Evolutionary conservation across 2,329 filamentous ascomycete genomes (phyloP).

Genomic region (Didymella exigua): DNA sequence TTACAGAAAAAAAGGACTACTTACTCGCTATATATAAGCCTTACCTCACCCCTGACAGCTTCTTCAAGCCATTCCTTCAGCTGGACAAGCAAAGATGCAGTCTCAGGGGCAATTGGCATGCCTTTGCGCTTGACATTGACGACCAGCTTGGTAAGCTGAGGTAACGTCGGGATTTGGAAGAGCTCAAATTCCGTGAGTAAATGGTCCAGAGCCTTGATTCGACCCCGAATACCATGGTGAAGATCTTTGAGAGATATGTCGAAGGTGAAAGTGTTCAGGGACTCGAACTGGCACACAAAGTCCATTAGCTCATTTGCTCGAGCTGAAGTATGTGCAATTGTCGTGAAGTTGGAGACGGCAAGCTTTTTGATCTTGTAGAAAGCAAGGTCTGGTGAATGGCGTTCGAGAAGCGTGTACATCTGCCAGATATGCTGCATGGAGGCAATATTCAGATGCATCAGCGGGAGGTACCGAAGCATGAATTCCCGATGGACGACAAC

Average conservation of each 20-base stretch:
- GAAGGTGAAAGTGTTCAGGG: background rate
- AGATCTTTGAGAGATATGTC: background rate
- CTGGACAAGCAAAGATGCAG: background rate
- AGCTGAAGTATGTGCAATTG: background rate
- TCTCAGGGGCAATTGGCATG: background rate
- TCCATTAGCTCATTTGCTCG: conserved; percentile 1
- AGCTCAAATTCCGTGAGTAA: background rate
- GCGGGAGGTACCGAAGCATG: background rate
- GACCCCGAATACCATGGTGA: background rate
- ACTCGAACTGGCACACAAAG: background rate
- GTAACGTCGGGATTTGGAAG: background rate
- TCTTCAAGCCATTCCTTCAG: background rate
- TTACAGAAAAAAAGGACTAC: background rate
- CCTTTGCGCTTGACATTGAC: background rate
- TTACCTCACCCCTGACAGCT: background rate
- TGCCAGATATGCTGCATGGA: background rate
- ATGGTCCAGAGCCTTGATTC: background rate
- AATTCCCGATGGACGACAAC: background rate
- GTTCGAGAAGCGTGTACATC: background rate
- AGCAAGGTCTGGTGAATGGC: background rate
- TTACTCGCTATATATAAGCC: background rate
- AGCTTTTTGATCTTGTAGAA: background rate
- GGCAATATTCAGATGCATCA: background rate
- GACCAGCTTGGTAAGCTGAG: background rate
- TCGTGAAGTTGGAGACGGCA: background rate